phyloP scores from a whole-genome alignment of 2,329 filamentous ascomycete genomes.

The Stagonosporopsis tanaceti region DNA sequence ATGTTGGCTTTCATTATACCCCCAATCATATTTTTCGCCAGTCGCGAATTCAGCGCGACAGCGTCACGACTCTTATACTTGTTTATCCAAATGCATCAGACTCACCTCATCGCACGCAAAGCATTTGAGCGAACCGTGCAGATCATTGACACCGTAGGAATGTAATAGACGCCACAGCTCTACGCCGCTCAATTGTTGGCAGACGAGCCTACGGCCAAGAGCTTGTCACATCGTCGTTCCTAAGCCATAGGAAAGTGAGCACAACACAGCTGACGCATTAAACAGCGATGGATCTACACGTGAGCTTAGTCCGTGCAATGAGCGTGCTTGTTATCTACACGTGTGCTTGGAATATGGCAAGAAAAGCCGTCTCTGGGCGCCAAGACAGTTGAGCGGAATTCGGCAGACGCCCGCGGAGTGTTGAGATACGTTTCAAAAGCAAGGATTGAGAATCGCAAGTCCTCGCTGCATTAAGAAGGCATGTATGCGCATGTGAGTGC shows the following conservation, averaged over 20 bases:
- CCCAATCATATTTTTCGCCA: too few relatives aligned
- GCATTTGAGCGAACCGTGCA: neutral
- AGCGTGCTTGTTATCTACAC: neutral
- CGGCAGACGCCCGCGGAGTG: neutral
- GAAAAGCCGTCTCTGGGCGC: slow-evolving; percentile 1
- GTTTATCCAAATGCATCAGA: too few relatives aligned
- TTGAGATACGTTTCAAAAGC: too few relatives aligned
- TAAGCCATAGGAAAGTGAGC: neutral
- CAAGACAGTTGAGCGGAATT: neutral
- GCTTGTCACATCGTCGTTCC: neutral
- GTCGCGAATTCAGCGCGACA: too few relatives aligned
- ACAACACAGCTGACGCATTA: neutral
- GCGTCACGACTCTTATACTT: neutral
- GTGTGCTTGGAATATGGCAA: neutral
- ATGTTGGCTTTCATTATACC: too few relatives aligned
- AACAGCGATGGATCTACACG: neutral
- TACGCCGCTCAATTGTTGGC: neutral
- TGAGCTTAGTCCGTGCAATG: neutral
- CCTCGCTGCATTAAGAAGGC: too few relatives aligned
- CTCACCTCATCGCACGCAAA: too few relatives aligned
- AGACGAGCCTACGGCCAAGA: neutral
- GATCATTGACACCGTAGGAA: too few relatives aligned
- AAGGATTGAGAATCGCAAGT: too few relatives aligned
- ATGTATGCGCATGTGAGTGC: too few relatives aligned
- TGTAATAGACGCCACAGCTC: too few relatives aligned